phyloP scores from a whole-genome alignment of 805 yeast species.

The Sugiyamaella lignohabitans region DNA sequence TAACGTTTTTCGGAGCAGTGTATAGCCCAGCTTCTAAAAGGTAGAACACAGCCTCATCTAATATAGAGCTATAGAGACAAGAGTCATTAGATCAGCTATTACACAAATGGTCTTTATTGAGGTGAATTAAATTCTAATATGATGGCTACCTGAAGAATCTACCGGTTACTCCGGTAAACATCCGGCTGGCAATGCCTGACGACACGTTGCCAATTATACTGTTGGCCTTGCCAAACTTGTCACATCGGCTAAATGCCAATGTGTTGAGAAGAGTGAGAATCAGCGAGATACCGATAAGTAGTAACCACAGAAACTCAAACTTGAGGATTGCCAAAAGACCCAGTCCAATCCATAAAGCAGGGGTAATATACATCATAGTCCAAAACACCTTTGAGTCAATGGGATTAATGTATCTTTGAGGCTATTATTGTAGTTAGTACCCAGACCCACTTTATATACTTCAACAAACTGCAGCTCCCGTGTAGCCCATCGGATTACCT shows the following conservation, averaged over 20 bases:
- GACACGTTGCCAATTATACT: constrained; percentile 43
- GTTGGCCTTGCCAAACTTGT: constrained; percentile 83
- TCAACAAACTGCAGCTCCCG: too few relatives aligned
- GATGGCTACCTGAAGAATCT: constrained; percentile 11
- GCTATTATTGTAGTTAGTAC: constrained; percentile 26
- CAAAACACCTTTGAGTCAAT: constrained; percentile 88
- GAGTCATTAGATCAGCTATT: too few relatives aligned
- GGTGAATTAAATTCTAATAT: too few relatives aligned
- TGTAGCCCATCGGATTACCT: background rate
- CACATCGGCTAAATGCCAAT: constrained; percentile 86
- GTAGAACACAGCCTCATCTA: too few relatives aligned
- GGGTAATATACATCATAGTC: constrained; percentile 69
- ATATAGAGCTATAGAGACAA: too few relatives aligned
- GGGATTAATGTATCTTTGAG: constrained; percentile 63
- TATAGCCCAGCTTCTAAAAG: too few relatives aligned
- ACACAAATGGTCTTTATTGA: too few relatives aligned
- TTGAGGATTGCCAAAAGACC: constrained; percentile 75
- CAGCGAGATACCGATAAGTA: constrained; percentile 57
- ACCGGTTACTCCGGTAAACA: constrained; percentile 8
- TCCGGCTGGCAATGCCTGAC: constrained; percentile 9
- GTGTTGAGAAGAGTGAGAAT: constrained; percentile 75
- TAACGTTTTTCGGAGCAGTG: too few relatives aligned
- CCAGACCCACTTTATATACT: background rate
- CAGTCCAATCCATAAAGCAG: constrained; percentile 66
- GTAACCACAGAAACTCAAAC: constrained; percentile 54